Conservation (phyloP, 176 grass and related monocot species). For the Cymbopogon citratus region DNA sequence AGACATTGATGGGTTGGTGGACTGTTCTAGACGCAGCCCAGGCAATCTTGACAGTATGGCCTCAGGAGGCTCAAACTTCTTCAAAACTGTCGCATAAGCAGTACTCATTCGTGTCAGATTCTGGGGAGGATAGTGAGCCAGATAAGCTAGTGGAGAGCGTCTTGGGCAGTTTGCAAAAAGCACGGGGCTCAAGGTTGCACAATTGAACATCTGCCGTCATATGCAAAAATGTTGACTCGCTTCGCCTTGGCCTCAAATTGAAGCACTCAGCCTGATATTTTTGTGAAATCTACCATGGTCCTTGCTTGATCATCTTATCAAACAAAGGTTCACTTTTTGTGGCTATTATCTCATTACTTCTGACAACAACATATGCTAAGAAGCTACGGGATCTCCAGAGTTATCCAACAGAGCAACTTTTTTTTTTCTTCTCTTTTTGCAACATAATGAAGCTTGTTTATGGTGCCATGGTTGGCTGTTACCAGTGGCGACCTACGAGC, state of each 20-base stretch:
- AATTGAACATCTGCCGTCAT: constrained; percentile 27
- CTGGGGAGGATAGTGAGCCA: constrained; percentile 30
- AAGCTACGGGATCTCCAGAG: not conserved
- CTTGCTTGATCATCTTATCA: not conserved
- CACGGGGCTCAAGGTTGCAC: constrained; percentile 33
- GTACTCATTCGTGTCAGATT: constrained; percentile 48
- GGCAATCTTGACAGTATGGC: constrained; percentile 9
- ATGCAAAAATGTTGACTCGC: not conserved
- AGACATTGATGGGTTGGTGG: constrained; percentile 39
- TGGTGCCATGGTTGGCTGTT: not conserved
- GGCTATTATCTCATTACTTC: not conserved
- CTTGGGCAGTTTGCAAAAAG: constrained; percentile 57
- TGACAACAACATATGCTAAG: not conserved
- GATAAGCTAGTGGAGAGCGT: constrained; percentile 63
- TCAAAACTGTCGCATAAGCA: constrained; percentile 10
- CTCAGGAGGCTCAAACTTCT: not conserved
- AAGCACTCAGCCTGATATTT: not conserved
- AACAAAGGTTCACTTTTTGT: not conserved
- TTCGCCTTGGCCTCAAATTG: not conserved
- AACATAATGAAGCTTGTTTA: not conserved
- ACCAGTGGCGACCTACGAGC: not conserved
- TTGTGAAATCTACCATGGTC: not conserved
- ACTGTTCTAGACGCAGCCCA: constrained; percentile 38
- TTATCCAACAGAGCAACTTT: not conserved
- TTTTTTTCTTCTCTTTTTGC: not conserved